Percentiles rank a stretch among this genome's conserved stretches.
phyloP scores from a whole-genome alignment of 345 rosid species.

The Salix arbutifolia region DNA sequence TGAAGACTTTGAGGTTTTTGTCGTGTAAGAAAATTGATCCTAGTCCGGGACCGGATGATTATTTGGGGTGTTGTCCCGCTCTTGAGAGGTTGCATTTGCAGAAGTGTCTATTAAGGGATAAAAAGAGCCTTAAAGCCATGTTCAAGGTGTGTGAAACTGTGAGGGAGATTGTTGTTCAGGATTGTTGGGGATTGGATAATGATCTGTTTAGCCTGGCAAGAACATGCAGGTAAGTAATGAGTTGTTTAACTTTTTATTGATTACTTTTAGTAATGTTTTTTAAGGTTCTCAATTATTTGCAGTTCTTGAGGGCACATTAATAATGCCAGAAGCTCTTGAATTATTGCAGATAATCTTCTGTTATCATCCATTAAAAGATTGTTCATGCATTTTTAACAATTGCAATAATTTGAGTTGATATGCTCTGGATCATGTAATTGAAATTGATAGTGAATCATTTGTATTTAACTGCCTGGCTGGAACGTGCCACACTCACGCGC shows the following conservation, averaged over 20 bases:
- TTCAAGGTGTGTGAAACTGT: slow-evolving; percentile 65
- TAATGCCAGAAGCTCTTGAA: not conserved
- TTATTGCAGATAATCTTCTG: slow-evolving; percentile 1
- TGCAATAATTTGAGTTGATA: not conserved
- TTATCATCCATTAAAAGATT: not conserved
- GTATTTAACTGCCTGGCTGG: slow-evolving; percentile 1
- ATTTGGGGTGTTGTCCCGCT: slow-evolving; percentile 63
- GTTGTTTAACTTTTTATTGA: not conserved
- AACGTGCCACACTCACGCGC: not conserved
- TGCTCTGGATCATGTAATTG: not conserved
- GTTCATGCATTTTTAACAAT: not conserved
- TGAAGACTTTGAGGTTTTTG: slow-evolving; percentile 74
- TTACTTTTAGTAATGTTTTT: slow-evolving; percentile 1
- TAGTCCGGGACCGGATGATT: slow-evolving; percentile 62
- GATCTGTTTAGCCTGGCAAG: slow-evolving; percentile 59
- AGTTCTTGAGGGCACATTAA: not conserved
- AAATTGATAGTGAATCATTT: not conserved
- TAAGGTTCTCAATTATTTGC: not conserved
- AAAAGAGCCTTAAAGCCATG: slow-evolving; percentile 53
- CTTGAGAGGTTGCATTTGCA: slow-evolving; percentile 78
- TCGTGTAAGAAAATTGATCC: slow-evolving; percentile 73
- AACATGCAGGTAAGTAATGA: slow-evolving; percentile 73
- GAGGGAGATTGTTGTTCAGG: slow-evolving; percentile 65
- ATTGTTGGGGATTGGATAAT: slow-evolving; percentile 89
- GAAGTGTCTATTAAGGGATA: slow-evolving; percentile 72